Evolutionary conservation across 78 protist species (phyloP).

Genomic region (Pelomyxa schiedti): DNA sequence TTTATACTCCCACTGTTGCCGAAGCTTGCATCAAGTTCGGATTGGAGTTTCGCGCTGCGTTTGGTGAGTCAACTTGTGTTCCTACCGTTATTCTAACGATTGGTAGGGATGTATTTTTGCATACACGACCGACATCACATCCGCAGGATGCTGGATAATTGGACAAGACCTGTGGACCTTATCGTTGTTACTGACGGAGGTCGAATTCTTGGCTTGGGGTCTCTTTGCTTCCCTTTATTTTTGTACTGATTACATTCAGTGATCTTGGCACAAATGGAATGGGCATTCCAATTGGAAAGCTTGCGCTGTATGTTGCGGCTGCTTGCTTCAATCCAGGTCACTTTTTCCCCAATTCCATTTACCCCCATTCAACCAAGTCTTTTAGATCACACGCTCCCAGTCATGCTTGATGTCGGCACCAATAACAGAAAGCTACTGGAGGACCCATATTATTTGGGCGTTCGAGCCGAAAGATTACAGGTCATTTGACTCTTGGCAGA

Average conservation of each 20-base stretch:
- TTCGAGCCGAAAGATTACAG: constrained; percentile 26
- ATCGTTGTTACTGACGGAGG: constrained; percentile 94
- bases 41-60: constrained; percentile 30
- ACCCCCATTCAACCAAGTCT: too few species aligned
- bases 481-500: neutral
- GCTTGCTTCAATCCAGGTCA: constrained; percentile 77
- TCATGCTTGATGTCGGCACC: constrained; percentile 92
- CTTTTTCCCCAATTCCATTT: too few species aligned
- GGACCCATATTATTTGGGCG: constrained; percentile 85
- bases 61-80: neutral
- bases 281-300: constrained; percentile 95
- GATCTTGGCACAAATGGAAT: constrained; percentile 91
- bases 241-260: constrained; percentile 16
- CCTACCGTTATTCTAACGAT: neutral
- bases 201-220: constrained; percentile 94
- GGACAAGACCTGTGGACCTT: constrained; percentile 65
- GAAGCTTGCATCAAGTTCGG: constrained; percentile 86
- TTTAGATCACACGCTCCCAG: constrained; percentile 80
- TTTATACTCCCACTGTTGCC: constrained; percentile 87
- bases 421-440: constrained; percentile 56
- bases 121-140: constrained; percentile 59
- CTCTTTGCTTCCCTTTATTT: neutral
- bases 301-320: constrained; percentile 72
- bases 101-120: constrained; percentile 74
- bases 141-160: constrained; percentile 49